These are phyloP conservation scores for Neoboletus brunneissimus DNA, from an alignment of 768 basidiomycete genomes.

Conservation along the genomic window DNA sequence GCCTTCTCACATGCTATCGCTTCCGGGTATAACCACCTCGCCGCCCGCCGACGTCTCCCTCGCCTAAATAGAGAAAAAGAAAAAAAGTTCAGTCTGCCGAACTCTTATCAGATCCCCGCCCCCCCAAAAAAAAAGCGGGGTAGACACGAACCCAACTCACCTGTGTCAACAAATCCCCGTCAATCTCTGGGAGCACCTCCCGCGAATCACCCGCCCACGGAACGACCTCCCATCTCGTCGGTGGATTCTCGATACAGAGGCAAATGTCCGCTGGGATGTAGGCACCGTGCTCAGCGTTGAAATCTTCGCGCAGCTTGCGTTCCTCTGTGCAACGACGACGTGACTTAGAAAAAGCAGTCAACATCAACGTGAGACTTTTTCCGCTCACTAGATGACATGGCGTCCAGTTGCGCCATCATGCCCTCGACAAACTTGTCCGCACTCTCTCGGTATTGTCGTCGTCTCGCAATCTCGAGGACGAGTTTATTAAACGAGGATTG, in stretches of 20 bases:
- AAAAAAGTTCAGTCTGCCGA: neutral
- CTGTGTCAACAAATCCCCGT: conserved; percentile 54
- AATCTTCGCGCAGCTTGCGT: conserved; percentile 55
- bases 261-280: conserved; percentile 80
- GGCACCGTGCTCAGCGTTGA: conserved; percentile 70
- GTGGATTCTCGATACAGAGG: conserved; percentile 68
- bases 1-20: conserved; percentile 20
- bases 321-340: conserved; percentile 52
- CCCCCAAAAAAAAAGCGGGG: neutral
- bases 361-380: neutral
- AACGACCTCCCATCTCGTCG: conserved; percentile 68
- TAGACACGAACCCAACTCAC: conserved; percentile 30
- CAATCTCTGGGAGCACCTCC: conserved; percentile 63
- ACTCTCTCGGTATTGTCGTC: conserved; percentile 62
- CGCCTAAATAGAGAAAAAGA: conserved; percentile 26
- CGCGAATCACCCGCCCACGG: conserved; percentile 52
- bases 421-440: conserved; percentile 62
- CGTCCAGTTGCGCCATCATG: conserved; percentile 62
- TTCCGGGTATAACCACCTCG: conserved; percentile 15
- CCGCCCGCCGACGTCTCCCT: conserved; percentile 22
- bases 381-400: conserved; percentile 61
- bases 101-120: neutral
- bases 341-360: neutral
- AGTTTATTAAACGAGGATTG: conserved; percentile 72
- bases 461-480: conserved; percentile 67